phyloP scores from a whole-genome alignment of 208 protist species.

The Acanthamoeba castellanii region DNA sequence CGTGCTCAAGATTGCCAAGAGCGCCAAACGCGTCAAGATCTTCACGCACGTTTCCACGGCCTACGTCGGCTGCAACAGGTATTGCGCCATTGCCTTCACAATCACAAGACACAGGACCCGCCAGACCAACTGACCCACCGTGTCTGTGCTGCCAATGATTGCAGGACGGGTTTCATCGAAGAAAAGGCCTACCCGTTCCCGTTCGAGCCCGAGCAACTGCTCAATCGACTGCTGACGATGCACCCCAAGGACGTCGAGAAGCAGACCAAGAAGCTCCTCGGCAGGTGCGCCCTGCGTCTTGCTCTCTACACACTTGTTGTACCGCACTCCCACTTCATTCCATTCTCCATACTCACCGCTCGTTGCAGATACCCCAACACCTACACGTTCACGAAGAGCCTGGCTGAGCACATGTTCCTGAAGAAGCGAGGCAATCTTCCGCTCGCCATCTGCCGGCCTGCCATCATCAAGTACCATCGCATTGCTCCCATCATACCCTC shows the following conservation, averaged over 20 bases:
- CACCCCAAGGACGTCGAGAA: conserved; percentile 78
- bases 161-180: conserved; percentile 76
- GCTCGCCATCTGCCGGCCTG: conserved; percentile 79
- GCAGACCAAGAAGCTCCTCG: conserved; percentile 80
- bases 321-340: not conserved
- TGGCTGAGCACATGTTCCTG: conserved; percentile 78
- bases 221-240: conserved; percentile 79
- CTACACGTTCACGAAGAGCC: conserved; percentile 84
- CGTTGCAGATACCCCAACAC: conserved; percentile 78
- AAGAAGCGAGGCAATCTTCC: conserved; percentile 79
- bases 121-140: conserved; percentile 35
- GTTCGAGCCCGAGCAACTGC: conserved; percentile 81
- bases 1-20: conserved; percentile 78
- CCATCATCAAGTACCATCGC: conserved; percentile 71
- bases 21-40: conserved; percentile 5
- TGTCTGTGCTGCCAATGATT: not conserved
- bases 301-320: not conserved
- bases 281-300: not conserved
- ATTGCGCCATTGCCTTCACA: not conserved
- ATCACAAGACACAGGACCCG: not conserved
- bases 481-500: not conserved
- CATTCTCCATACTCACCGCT: not conserved
- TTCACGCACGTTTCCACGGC: conserved; percentile 67
- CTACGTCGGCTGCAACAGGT: conserved; percentile 58
- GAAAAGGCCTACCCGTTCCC: conserved; percentile 78